Conservation (phyloP, 345 rosid genomes). For the Crucihimalaya himalaica region DNA sequence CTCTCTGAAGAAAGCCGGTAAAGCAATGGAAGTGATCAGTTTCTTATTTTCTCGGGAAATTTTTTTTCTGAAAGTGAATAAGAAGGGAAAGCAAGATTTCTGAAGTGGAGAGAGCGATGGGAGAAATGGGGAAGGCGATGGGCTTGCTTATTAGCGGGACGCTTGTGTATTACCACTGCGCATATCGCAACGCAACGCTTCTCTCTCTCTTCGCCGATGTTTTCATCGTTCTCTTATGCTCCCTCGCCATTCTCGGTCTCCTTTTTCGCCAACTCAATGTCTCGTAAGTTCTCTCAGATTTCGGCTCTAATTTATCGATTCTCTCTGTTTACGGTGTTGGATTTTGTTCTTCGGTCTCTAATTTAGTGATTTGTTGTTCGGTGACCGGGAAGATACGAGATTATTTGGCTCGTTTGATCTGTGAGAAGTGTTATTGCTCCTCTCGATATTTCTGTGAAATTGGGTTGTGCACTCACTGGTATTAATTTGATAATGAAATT, state of each 20-base stretch:
- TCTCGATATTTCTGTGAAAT: not conserved
- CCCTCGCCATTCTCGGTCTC: slow-evolving; percentile 98
- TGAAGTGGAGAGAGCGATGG: slow-evolving; percentile 30
- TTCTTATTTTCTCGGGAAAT: not conserved
- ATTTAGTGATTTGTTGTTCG: slow-evolving; percentile 10
- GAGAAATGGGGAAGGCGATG: slow-evolving; percentile 60
- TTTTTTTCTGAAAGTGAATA: not conserved
- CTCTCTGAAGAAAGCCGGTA: not conserved
- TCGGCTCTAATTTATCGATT: not conserved
- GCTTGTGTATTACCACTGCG: slow-evolving; percentile 85
- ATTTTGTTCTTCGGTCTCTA: slow-evolving; percentile 10
- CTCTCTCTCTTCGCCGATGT: slow-evolving; percentile 86
- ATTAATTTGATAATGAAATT: not conserved
- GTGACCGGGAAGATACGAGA: not conserved
- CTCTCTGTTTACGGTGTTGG: not conserved
- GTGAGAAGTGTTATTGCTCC: not conserved
- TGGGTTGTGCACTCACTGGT: not conserved
- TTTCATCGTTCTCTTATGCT: slow-evolving; percentile 91
- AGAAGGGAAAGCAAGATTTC: slow-evolving; percentile 1
- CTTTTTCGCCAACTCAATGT: slow-evolving; percentile 94
- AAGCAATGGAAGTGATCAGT: slow-evolving; percentile 11
- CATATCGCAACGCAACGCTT: slow-evolving; percentile 71
- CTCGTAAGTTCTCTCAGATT: slow-evolving; percentile 51
- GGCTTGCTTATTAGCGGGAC: slow-evolving; percentile 66
- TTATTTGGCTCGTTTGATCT: not conserved